phyloP scores from a whole-genome alignment of 2,329 filamentous ascomycete species.

The Rutstroemia sp. region DNA sequence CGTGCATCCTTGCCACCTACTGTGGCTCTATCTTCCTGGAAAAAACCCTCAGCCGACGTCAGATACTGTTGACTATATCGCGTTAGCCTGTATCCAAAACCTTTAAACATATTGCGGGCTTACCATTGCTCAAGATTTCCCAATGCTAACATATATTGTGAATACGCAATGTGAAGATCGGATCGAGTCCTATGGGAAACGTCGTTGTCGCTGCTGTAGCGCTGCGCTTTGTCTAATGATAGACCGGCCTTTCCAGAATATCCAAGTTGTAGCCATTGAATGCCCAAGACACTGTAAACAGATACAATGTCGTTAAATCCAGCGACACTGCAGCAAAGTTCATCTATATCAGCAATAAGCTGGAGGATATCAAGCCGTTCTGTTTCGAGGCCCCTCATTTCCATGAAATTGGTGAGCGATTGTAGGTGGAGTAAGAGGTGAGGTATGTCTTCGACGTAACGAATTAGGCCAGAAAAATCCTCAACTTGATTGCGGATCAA shows the following conservation, averaged over 20 bases:
- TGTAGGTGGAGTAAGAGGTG: constrained; percentile 44
- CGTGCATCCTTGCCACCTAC: constrained; percentile 11
- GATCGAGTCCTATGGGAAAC: constrained; percentile 40
- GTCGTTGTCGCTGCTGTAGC: constrained; percentile 35
- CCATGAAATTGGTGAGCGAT: constrained; percentile 47
- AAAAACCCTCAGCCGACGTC: constrained; percentile 20
- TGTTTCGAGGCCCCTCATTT: constrained; percentile 47
- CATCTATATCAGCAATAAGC: constrained; percentile 39
- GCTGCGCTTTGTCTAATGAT: constrained; percentile 51
- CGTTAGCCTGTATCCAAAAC: constrained; percentile 12
- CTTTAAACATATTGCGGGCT: constrained; percentile 23
- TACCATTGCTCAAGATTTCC: constrained; percentile 57
- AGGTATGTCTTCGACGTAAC: constrained; percentile 42
- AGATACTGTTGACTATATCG: constrained; percentile 25
- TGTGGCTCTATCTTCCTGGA: constrained; percentile 20
- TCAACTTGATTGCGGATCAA: constrained; percentile 37
- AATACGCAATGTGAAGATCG: constrained; percentile 61
- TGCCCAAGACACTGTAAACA: constrained; percentile 35
- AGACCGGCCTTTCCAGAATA: constrained; percentile 51
- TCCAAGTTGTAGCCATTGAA: constrained; percentile 52
- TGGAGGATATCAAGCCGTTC: constrained; percentile 41
- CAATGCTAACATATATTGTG: constrained; percentile 65
- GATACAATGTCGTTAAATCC: constrained; percentile 35
- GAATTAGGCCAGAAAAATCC: constrained; percentile 35
- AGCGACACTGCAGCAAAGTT: constrained; percentile 36